phyloP scores from a whole-genome alignment of 106 monocot species.

The Allium cepa region DNA sequence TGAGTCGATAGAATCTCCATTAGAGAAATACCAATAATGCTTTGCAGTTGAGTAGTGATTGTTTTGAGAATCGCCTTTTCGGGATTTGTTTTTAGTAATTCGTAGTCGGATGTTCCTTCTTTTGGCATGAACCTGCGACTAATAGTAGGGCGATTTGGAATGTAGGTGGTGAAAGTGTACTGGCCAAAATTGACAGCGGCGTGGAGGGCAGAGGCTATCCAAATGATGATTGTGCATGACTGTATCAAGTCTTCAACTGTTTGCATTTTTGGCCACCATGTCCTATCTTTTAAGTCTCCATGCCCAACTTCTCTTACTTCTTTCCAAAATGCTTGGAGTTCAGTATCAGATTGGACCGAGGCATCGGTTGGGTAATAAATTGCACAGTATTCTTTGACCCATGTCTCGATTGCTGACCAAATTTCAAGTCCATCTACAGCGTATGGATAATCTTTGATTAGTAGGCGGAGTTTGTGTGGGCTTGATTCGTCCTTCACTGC shows the following conservation, averaged over 20 bases:
- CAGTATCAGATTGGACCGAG: constrained; percentile 1
- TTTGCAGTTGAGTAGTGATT: constrained; percentile 42
- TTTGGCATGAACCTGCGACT: constrained; percentile 72
- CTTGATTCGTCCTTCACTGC: constrained; percentile 29
- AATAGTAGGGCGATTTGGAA: constrained; percentile 63
- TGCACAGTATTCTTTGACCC: constrained; percentile 53
- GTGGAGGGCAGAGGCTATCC: constrained; percentile 79
- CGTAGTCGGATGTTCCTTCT: constrained; percentile 31
- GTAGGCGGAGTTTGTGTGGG: constrained; percentile 32
- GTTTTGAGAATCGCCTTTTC: constrained; percentile 43
- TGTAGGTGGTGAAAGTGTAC: constrained; percentile 66
- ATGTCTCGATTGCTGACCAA: constrained; percentile 74
- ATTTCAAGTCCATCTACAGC: constrained; percentile 64
- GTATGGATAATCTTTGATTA: constrained; percentile 62
- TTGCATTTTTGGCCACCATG: constrained; percentile 72
- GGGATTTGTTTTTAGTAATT: constrained; percentile 33
- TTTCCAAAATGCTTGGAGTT: constrained; percentile 71
- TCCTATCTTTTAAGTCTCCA: constrained; percentile 65
- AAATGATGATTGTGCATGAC: constrained; percentile 57
- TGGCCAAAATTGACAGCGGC: constrained; percentile 90
- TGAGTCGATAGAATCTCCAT: constrained; percentile 70
- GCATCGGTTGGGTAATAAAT: constrained; percentile 57
- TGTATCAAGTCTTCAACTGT: constrained; percentile 27
- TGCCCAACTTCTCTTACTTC: constrained; percentile 67
- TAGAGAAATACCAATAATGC: constrained; percentile 41